Conservation (phyloP, 495 filamentous ascomycete species). For the Endocarpon pusillum region DNA sequence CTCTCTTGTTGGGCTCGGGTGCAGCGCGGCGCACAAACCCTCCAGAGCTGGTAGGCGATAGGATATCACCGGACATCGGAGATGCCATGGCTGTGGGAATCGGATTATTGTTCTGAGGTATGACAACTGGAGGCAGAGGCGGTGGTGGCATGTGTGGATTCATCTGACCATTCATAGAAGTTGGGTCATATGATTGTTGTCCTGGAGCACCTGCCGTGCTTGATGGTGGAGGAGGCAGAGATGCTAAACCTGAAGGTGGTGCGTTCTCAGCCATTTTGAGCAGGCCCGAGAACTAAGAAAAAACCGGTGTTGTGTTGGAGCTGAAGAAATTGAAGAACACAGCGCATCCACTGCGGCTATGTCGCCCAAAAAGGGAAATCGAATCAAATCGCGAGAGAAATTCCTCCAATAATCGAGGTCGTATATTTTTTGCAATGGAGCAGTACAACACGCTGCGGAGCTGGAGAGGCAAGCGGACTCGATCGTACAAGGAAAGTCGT, state of each 20-base stretch:
- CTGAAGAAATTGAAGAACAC: constrained; percentile 5
- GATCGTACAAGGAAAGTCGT: too few species aligned
- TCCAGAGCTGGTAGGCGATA: constrained; percentile 65
- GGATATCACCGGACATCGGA: constrained; percentile 59
- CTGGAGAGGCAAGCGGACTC: too few species aligned
- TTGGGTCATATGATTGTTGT: constrained; percentile 52
- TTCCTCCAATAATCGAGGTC: constrained; percentile 3
- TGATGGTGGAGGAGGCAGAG: constrained; percentile 48
- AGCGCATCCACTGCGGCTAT: constrained; percentile 6
- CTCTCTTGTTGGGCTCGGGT: constrained; percentile 96
- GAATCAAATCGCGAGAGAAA: constrained; percentile 7
- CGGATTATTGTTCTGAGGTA: constrained; percentile 91
- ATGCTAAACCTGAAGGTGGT: constrained; percentile 31
- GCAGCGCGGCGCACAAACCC: constrained; percentile 81
- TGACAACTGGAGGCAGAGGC: constrained; percentile 71
- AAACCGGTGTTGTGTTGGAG: constrained; percentile 3
- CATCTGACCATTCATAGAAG: constrained; percentile 37
- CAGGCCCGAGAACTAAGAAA: constrained; percentile 3
- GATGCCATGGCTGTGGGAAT: constrained; percentile 88
- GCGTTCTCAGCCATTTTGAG: constrained; percentile 52
- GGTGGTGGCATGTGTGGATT: constrained; percentile 82
- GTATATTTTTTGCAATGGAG: constrained; percentile 10
- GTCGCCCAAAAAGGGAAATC: constrained; percentile 4
- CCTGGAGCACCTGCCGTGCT: constrained; percentile 50
- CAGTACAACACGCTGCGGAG: constrained; percentile 16